These are phyloP conservation scores for Pseudogymnoascus sp. DNA, from an alignment of 2,329 filamentous ascomycete species.

Conservation along the genomic window DNA sequence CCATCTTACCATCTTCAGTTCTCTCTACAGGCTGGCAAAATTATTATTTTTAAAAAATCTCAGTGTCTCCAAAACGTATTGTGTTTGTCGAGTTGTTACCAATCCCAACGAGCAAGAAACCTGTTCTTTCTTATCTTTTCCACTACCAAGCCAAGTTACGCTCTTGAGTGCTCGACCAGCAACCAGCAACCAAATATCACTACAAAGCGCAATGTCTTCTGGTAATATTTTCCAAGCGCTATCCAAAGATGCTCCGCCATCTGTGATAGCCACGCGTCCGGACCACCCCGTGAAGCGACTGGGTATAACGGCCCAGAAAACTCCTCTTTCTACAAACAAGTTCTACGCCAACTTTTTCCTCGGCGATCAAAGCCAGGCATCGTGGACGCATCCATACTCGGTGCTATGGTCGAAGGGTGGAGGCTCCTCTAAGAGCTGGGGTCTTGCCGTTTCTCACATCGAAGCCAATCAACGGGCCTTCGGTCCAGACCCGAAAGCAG, in stretches of 20 bases:
- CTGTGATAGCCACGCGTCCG: slow-evolving; percentile 39
- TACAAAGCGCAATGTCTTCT: slow-evolving; percentile 15
- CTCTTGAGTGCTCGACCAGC: slow-evolving; percentile 11
- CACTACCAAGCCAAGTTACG: slow-evolving; percentile 8
- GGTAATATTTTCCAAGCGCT: slow-evolving; percentile 53
- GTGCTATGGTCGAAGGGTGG: slow-evolving; percentile 60
- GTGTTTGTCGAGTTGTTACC: not conserved
- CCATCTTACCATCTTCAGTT: not conserved
- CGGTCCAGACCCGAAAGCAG: slow-evolving; percentile 50
- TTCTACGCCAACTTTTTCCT: slow-evolving; percentile 79
- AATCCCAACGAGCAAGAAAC: not conserved
- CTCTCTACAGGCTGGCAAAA: not conserved
- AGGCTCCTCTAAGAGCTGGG: slow-evolving; percentile 62
- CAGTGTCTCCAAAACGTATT: not conserved
- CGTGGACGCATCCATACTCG: slow-evolving; percentile 72
- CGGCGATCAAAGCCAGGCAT: slow-evolving; percentile 59
- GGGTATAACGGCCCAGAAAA: slow-evolving; percentile 36
- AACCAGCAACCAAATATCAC: not conserved
- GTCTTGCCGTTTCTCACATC: slow-evolving; percentile 69
- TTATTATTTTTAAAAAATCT: slow-evolving; percentile 7
- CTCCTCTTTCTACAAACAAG: slow-evolving; percentile 67
- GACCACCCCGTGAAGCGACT: slow-evolving; percentile 54
- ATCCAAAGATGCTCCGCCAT: slow-evolving; percentile 44
- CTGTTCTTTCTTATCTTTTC: slow-evolving; percentile 1
- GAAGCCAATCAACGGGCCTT: slow-evolving; percentile 61